A percentile compares a stretch with the other conserved stretches of the same genome.
Evolutionary conservation across 1,284 basidiomycete species (phyloP).

Genomic region (Cutaneotrichosporon cavernicola): DNA sequence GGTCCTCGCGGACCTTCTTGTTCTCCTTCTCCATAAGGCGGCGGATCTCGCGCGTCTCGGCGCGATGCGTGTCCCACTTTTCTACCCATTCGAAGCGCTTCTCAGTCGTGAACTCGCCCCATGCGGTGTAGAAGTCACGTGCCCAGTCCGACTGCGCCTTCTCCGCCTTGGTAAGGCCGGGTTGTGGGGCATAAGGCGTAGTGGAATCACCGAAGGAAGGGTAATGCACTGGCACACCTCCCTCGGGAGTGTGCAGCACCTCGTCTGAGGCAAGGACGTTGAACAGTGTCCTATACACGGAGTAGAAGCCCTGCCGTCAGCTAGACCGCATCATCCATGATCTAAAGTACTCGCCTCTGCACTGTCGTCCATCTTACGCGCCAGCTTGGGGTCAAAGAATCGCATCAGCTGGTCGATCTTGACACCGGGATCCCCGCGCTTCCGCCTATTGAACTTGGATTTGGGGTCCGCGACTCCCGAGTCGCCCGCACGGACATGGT

Average conservation of each 20-base stretch:
- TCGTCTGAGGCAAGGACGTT: slow-evolving; percentile 81
- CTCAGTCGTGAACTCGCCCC: slow-evolving; percentile 80
- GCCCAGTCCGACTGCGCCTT: slow-evolving; percentile 56
- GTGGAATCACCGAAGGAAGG: slow-evolving; percentile 81
- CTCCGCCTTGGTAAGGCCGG: slow-evolving; percentile 56
- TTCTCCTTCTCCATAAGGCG: slow-evolving; percentile 95
- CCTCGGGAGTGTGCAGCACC: slow-evolving; percentile 59
- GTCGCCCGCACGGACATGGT: slow-evolving; percentile 73
- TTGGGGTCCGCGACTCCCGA: slow-evolving; percentile 44
- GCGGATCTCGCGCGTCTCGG: slow-evolving; percentile 80
- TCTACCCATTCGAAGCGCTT: slow-evolving; percentile 92
- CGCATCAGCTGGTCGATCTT: slow-evolving; percentile 76
- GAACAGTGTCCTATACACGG: slow-evolving; percentile 87
- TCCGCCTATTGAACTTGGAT: slow-evolving; percentile 60
- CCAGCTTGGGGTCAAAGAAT: slow-evolving; percentile 79
- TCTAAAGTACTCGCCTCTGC: slow-evolving; percentile 59
- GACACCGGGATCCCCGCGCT: slow-evolving; percentile 72
- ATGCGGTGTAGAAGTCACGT: slow-evolving; percentile 78
- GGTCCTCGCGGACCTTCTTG: slow-evolving; percentile 83
- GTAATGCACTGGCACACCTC: slow-evolving; percentile 55
- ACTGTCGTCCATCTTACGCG: slow-evolving; percentile 68
- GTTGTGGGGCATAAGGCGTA: slow-evolving; percentile 61
- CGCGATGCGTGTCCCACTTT: slow-evolving; percentile 76
- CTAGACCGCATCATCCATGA: slow-evolving; percentile 16
- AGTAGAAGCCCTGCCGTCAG: slow-evolving; percentile 74